Evolutionary conservation across 2,329 filamentous ascomycete species (phyloP).

Genomic region (Exophiala mesophila): DNA sequence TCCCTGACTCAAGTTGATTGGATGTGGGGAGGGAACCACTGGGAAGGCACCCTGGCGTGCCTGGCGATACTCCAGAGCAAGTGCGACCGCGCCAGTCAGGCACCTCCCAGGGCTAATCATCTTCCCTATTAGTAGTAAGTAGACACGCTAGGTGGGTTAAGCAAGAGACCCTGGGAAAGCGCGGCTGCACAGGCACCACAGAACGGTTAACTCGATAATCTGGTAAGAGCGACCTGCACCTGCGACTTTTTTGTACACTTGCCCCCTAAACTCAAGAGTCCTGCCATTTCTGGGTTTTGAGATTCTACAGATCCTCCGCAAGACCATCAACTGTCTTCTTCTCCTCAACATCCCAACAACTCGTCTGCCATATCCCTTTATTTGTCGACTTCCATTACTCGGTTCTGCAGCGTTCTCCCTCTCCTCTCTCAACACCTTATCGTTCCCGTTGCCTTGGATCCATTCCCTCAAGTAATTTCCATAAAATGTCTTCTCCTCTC

Average conservation of each 20-base stretch:
- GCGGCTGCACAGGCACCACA: too few species aligned
- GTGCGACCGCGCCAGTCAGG: too few species aligned
- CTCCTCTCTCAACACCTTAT: not conserved
- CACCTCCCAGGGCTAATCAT: too few species aligned
- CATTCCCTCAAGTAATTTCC: not conserved
- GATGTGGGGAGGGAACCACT: too few species aligned
- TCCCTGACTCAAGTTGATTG: too few species aligned
- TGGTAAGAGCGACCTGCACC: not conserved
- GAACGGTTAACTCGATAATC: not conserved
- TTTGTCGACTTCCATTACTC: not conserved
- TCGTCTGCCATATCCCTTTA: not conserved
- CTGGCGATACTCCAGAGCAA: too few species aligned
- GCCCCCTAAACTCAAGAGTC: not conserved
- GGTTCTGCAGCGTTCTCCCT: slow-evolving; percentile 3
- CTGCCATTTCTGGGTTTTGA: not conserved
- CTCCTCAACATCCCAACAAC: not conserved
- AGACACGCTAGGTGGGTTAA: too few species aligned
- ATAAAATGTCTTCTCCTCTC: slow-evolving; percentile 26
- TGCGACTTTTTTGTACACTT: not conserved
- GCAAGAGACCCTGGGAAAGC: too few species aligned
- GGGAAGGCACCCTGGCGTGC: too few species aligned
- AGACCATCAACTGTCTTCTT: not conserved
- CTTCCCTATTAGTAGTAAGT: too few species aligned
- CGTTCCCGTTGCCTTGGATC: not conserved
- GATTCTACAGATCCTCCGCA: not conserved